These are phyloP conservation scores for Neurospora sp. DNA, from an alignment of 495 filamentous ascomycete genomes.

Conservation along the genomic window DNA sequence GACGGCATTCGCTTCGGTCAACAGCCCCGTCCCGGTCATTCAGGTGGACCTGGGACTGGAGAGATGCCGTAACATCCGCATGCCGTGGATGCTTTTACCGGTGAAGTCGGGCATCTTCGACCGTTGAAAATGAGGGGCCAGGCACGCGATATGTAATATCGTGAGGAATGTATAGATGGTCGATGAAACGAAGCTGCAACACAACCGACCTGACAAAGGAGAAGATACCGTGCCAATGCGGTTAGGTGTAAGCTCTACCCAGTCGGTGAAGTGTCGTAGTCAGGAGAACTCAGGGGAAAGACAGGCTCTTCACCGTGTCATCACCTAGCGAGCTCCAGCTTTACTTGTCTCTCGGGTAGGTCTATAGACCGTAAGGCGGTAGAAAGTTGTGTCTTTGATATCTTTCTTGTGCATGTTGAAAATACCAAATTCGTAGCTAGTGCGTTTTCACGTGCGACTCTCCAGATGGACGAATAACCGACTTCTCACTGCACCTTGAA, in stretches of 20 bases:
- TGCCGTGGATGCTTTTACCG: background rate
- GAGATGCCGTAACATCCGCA: background rate
- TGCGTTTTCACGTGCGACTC: background rate
- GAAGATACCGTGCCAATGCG: background rate
- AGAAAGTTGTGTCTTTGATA: background rate
- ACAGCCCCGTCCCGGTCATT: background rate
- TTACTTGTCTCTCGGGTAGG: background rate
- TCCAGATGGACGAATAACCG: background rate
- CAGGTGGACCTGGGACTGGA: background rate
- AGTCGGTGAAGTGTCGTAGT: background rate
- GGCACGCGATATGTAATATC: background rate
- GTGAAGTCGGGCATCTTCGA: background rate
- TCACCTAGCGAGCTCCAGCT: background rate
- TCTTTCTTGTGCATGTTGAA: background rate
- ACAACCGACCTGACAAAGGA: background rate
- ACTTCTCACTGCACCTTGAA: background rate
- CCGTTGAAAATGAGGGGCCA: background rate
- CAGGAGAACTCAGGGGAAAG: background rate
- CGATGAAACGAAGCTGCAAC: slow-evolving; percentile 27
- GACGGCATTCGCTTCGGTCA: background rate
- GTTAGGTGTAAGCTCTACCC: background rate
- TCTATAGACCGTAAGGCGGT: background rate
- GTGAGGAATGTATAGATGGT: background rate
- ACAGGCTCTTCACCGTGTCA: background rate
- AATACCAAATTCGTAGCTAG: background rate